Evolutionary conservation across 257 asterid genomes (phyloP).

Genomic region (Petunia axillaris): DNA sequence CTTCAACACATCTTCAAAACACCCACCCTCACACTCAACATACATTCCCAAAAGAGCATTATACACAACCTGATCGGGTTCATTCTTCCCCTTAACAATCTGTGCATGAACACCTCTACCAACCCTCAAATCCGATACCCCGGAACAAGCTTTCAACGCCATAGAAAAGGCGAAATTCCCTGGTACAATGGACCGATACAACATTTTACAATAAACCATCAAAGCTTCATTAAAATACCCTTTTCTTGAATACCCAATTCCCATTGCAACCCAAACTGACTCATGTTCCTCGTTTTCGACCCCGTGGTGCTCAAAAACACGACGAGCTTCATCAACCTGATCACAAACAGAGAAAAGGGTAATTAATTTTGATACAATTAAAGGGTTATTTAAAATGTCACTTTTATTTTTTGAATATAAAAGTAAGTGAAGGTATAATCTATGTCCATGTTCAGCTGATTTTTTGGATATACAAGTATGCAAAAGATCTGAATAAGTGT

Average conservation of each 20-base stretch:
- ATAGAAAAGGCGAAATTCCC: slow-evolving; percentile 48
- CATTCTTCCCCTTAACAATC: slow-evolving; percentile 38
- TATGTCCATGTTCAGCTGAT: slow-evolving; percentile 47
- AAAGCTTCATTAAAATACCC: slow-evolving; percentile 41
- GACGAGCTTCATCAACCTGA: slow-evolving; percentile 47
- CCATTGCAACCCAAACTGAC: slow-evolving; percentile 55
- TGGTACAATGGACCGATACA: slow-evolving; percentile 35
- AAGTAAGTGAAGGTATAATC: slow-evolving; percentile 45
- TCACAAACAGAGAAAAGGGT: slow-evolving; percentile 60
- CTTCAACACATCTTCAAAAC: slow-evolving; percentile 39
- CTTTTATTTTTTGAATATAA: slow-evolving; percentile 32
- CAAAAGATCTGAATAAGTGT: slow-evolving; percentile 44
- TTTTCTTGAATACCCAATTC: slow-evolving; percentile 52
- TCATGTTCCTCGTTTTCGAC: slow-evolving; percentile 37
- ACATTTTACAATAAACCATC: slow-evolving; percentile 41
- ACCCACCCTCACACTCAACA: slow-evolving; percentile 45
- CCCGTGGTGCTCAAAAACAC: slow-evolving; percentile 40
- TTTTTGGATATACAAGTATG: slow-evolving; percentile 52
- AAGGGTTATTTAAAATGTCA: slow-evolving; percentile 39
- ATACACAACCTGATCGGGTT: slow-evolving; percentile 57
- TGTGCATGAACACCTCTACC: slow-evolving; percentile 51
- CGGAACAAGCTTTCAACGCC: slow-evolving; percentile 51
- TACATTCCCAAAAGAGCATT: slow-evolving; percentile 53
- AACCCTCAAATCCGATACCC: slow-evolving; percentile 31
- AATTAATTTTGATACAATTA: slow-evolving; percentile 47